Evolutionary conservation across 2,329 filamentous ascomycete genomes (phyloP), one percentile per base, ranked within the genome.

Genomic region (Penicillium brevicompactum): DNA sequence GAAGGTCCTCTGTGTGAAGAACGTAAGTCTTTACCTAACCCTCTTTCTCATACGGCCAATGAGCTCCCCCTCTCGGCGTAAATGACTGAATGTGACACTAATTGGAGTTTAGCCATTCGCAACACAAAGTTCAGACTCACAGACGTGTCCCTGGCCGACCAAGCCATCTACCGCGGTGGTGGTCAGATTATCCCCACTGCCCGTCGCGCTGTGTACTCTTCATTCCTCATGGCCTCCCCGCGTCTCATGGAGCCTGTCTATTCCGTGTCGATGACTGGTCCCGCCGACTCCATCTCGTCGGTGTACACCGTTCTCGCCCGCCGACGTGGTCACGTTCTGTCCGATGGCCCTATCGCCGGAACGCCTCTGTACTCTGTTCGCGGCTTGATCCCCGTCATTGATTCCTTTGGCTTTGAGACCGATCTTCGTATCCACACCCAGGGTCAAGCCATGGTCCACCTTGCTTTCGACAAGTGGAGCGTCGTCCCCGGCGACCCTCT

Each of bases 1-100:
- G 94, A 99, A 84, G 94, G 94, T 0, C 94, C 94, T 16, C 81
- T 99, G 24, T 97, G 94, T 74, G 94, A 99, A 88, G 94, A 99
- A 79, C 94, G 89, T 91, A 80, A 84, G 89, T 86, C 57, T 37
- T 53, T 60, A 11, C 5, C 51, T 54, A n/a, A 31, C 57, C 57
- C 56, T 54, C 61, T 60, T 51, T 54, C 60, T 59, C 61, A 51
- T 57, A 55, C 49, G 1, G 58, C 56, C 53, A 40, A 24, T 49
- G 10, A 22, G 11, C 31, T 32, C 30, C 27, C 18, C 11, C 16
- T 53, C 14, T 53, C 40, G 51, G 46, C 11, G 40, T 18, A 38
- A 31, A 45, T 40, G 38, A 42, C 8, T 40, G n/a, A 40, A 37
- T 50, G 31, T 53, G 43, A 54, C 55, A 55, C 60, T 68, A 66